phyloP scores from a whole-genome alignment of 2,329 filamentous ascomycete species.

The Ceratocystiopsis brevicomis region DNA sequence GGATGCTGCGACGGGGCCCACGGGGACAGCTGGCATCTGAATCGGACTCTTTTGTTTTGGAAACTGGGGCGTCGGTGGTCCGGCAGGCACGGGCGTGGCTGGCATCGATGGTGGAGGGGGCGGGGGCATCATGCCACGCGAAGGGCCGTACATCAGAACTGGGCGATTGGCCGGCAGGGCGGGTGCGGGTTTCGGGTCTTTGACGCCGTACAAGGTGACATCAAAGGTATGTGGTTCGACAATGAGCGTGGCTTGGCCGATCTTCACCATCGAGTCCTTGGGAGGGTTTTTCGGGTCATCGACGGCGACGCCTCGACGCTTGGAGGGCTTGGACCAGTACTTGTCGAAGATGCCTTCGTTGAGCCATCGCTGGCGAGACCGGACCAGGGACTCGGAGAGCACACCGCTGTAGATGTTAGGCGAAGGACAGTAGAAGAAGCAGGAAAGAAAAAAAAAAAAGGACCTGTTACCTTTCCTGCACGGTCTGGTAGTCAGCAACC shows the following conservation, averaged over 20 bases:
- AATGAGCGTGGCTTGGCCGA: constrained; percentile 54
- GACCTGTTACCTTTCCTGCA: constrained; percentile 44
- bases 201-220: constrained; percentile 53
- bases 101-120: neutral
- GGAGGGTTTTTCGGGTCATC: constrained; percentile 48
- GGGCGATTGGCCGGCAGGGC: constrained; percentile 28
- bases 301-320: constrained; percentile 44
- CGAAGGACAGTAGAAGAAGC: constrained; percentile 7
- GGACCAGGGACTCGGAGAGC: constrained; percentile 49
- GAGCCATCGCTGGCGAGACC: constrained; percentile 58
- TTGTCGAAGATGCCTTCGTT: constrained; percentile 55
- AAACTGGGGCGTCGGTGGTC: constrained; percentile 6
- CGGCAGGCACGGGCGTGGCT: neutral
- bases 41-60: constrained; percentile 4
- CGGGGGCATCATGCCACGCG: constrained; percentile 41
- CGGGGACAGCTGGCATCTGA: too few species aligned
- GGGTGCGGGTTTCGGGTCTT: constrained; percentile 36
- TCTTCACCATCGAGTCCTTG: constrained; percentile 52
- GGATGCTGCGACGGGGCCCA: neutral
- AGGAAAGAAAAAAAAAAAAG: neutral
- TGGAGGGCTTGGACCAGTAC: constrained; percentile 57
- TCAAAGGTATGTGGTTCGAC: constrained; percentile 68
- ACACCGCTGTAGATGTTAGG: constrained; percentile 38
- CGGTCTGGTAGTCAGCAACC: constrained; percentile 48
- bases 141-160: constrained; percentile 46